Conservation (phyloP, 2,329 filamentous ascomycete genomes). For the Aspergillus aculeatus region DNA sequence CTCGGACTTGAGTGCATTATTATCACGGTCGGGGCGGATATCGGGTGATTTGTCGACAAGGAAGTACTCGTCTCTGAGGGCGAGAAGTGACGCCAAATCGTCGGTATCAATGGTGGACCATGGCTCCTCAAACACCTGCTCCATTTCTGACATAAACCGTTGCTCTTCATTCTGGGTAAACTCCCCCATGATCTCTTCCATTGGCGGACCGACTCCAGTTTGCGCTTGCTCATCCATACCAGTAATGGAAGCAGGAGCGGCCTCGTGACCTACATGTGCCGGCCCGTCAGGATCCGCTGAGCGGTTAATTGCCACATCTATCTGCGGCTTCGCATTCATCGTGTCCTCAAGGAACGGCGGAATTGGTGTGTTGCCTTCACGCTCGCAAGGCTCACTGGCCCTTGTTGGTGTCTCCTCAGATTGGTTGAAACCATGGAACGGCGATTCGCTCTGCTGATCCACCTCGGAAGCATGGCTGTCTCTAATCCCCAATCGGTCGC, state of each 20-base stretch:
- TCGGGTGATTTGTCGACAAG: constrained; percentile 28
- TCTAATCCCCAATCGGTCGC: not conserved
- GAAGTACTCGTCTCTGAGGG: constrained; percentile 29
- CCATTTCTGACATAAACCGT: not conserved
- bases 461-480: not conserved
- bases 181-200: not conserved
- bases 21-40: constrained; percentile 23
- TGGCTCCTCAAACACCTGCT: not conserved
- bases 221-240: not conserved
- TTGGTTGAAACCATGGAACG: not conserved
- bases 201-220: not conserved
- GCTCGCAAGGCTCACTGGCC: not conserved
- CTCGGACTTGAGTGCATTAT: constrained; percentile 25
- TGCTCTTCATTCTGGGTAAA: not conserved
- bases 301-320: not conserved
- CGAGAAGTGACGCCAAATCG: constrained; percentile 18
- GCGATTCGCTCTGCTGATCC: not conserved
- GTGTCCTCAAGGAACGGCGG: not conserved
- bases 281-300: not conserved
- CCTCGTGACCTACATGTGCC: not conserved
- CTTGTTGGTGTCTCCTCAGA: not conserved
- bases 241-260: not conserved
- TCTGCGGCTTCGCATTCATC: not conserved
- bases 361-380: not conserved
- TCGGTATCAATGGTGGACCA: constrained; percentile 27